Evolutionary conservation across 768 basidiomycete species (phyloP).

Genomic region (Pulveroboletus frians): DNA sequence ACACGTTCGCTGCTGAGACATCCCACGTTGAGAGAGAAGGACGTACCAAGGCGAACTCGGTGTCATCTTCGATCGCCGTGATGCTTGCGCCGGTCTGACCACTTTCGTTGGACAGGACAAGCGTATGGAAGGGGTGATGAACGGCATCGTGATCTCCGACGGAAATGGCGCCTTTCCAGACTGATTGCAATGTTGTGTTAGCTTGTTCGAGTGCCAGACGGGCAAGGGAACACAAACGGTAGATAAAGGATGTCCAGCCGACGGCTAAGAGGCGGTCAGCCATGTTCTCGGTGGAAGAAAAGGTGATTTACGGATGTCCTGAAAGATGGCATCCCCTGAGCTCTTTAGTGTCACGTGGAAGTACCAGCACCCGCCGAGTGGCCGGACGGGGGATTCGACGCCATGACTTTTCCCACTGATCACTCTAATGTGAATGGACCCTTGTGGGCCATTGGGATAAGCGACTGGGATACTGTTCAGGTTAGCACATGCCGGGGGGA

Average conservation of each 20-base stretch:
- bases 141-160: slow-evolving; percentile 49
- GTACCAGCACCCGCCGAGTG: slow-evolving; percentile 92
- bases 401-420: slow-evolving; percentile 89
- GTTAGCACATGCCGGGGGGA: background rate
- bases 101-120: slow-evolving; percentile 64
- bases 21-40: background rate
- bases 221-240: slow-evolving; percentile 45
- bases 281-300: background rate
- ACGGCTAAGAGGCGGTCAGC: slow-evolving; percentile 39
- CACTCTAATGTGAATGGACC: slow-evolving; percentile 68
- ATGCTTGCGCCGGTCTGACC: slow-evolving; percentile 67
- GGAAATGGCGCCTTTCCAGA: slow-evolving; percentile 49
- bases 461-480: slow-evolving; percentile 62
- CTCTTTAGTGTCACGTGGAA: slow-evolving; percentile 71
- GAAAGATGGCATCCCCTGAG: slow-evolving; percentile 62
- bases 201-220: no score
- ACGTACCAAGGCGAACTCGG: slow-evolving; percentile 70
- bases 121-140: slow-evolving; percentile 66
- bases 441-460: slow-evolving; percentile 64
- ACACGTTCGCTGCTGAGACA: slow-evolving; percentile 3
- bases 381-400: slow-evolving; percentile 80
- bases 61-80: slow-evolving; percentile 51
- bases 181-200: slow-evolving; percentile 7
- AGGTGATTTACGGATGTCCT: slow-evolving; percentile 65
- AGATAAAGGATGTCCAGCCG: slow-evolving; percentile 90